Conservation (phyloP, 2,329 filamentous ascomycete species). For the Zymoseptoria ardabiliae region DNA sequence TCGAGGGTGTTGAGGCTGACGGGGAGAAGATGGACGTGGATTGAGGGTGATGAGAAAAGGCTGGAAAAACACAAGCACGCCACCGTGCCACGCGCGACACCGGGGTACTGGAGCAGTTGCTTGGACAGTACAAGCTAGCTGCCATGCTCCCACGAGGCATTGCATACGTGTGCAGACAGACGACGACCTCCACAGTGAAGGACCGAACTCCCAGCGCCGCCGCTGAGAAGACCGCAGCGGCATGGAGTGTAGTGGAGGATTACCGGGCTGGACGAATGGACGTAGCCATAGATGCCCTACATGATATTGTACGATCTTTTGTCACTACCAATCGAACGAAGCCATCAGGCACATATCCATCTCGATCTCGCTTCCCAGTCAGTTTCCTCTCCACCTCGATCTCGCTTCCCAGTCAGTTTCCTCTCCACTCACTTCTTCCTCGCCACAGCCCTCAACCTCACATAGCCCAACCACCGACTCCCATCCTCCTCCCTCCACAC, state of each 20-base stretch:
- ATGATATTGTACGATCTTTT: not conserved
- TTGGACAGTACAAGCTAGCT: too few species aligned
- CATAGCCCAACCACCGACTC: conserved; percentile 43
- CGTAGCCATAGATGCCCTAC: not conserved
- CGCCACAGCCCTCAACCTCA: conserved; percentile 38
- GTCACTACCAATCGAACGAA: not conserved
- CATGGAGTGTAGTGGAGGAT: not conserved
- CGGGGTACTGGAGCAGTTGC: not conserved
- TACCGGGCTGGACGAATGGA: not conserved
- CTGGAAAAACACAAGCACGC: not conserved
- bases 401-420: too few species aligned
- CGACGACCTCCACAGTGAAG: not conserved
- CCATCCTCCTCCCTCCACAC: conserved; percentile 51
- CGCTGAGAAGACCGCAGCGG: not conserved
- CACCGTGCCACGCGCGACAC: not conserved
- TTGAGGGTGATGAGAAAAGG: not conserved
- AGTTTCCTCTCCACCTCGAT: too few species aligned
- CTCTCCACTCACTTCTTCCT: conserved; percentile 18
- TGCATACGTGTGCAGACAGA: too few species aligned
- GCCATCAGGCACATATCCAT: not conserved
- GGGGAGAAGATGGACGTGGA: conserved; percentile 23
- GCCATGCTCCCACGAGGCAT: too few species aligned
- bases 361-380: too few species aligned
- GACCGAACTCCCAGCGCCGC: not conserved
- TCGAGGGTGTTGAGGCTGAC: conserved; percentile 9